phyloP scores from a whole-genome alignment of 257 asterid species.

The Solanum infundibuliforme region DNA sequence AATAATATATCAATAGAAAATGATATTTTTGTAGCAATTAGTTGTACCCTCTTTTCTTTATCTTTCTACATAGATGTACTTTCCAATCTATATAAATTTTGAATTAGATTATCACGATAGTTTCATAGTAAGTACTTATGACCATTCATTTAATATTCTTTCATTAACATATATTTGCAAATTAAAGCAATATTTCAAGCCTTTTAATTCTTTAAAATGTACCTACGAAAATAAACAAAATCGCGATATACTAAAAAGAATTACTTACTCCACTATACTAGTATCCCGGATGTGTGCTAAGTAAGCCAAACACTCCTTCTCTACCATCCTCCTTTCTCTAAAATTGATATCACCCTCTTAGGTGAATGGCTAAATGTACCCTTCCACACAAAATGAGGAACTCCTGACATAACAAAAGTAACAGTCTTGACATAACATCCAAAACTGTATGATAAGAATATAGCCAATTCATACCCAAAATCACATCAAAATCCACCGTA shows the following conservation, averaged over 20 bases:
- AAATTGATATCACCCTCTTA: not conserved
- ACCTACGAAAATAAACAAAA: not conserved
- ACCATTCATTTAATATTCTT: not conserved
- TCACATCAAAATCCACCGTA: not conserved
- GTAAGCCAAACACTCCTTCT: too few relatives aligned
- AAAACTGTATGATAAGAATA: not conserved
- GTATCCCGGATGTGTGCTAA: not conserved
- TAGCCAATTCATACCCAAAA: not conserved
- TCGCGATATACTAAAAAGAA: not conserved
- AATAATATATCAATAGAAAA: too few relatives aligned
- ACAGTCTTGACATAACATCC: not conserved
- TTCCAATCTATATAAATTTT: too few relatives aligned
- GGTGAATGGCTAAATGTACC: not conserved
- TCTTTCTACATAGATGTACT: too few relatives aligned
- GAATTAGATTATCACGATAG: not conserved
- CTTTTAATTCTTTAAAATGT: not conserved
- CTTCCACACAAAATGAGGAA: not conserved
- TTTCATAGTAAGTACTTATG: not conserved
- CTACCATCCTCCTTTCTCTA: not conserved
- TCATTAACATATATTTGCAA: not conserved
- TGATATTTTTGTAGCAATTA: too few relatives aligned
- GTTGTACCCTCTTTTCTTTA: too few relatives aligned
- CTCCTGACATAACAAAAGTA: not conserved
- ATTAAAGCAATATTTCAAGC: not conserved
- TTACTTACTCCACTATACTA: not conserved